Percentiles rank a stretch among this genome's conserved stretches.
These are phyloP conservation scores for Cystobasidiaceae sp. DNA, from an alignment of 1,284 basidiomycete genomes.

Conservation along the genomic window DNA sequence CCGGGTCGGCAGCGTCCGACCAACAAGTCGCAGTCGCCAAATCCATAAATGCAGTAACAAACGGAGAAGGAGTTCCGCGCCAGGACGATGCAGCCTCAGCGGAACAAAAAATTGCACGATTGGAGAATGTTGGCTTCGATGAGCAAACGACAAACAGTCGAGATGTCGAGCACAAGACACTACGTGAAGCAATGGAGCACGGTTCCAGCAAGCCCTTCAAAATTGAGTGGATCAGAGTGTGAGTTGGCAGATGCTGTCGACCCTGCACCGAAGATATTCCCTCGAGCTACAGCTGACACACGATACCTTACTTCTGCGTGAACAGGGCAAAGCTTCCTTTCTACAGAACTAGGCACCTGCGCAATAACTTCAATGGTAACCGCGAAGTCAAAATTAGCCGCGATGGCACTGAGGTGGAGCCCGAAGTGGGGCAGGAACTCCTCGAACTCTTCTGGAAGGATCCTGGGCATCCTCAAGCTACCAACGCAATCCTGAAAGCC, in stretches of 20 bases:
- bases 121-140: conserved; percentile 24
- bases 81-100: conserved; percentile 32
- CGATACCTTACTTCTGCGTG: no score
- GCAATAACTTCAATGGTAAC: conserved; percentile 42
- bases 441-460: conserved; percentile 32
- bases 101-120: conserved; percentile 32
- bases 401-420: conserved; percentile 42
- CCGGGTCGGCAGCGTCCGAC: background rate
- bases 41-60: background rate
- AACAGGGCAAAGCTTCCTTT: conserved; percentile 33
- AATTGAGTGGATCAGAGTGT: conserved; percentile 69
- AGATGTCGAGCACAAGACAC: background rate
- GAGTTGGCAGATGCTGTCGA: background rate
- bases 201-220: conserved; percentile 70
- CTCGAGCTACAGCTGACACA: no score
- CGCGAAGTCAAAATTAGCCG: conserved; percentile 44
- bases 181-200: conserved; percentile 4
- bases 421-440: conserved; percentile 37
- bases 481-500: no score
- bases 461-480: no score
- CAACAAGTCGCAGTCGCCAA: background rate
- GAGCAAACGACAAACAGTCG: background rate
- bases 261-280: no score
- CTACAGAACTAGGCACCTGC: conserved; percentile 35
- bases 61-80: conserved; percentile 32